Evolutionary conservation across 352 stramenopile species (phyloP), one percentile per base, ranked within the genome.

Genomic region (Thalassiosira tumida): DNA sequence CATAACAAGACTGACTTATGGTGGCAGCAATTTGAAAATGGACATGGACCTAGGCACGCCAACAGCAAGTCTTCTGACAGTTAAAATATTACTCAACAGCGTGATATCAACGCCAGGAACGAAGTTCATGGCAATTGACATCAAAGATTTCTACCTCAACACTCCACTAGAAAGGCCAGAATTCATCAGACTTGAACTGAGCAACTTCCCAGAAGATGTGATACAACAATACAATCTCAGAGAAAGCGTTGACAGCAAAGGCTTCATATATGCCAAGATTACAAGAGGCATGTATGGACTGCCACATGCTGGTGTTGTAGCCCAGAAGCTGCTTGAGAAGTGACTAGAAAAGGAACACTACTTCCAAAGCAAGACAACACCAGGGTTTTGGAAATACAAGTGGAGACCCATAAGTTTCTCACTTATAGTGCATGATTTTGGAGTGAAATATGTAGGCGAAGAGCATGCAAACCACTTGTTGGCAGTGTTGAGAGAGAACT

Each of bases 361-460:
- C 37, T 35, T 80, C 47, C 81, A 64, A 54, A 38, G 41, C 3
- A 47, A n/a, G 21, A 70, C 74, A 43, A 96, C 90, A 33, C 87
- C 84, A 29, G 90, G 93, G 24, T 76, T 94, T 1, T 95, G 87
- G 84, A 62, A 26, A 7, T 83, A 96, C 50, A 82, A 75, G 14
- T 79, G 29, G 0, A 26, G 50, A 10, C 54, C 29, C 24, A 84
- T 93, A 1, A 59, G 4, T 0, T 95, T 95, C 65, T 81, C 74
- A 1, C 70, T 95, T 0, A 81, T 87, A 0, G 74, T 84, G 37
- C 54, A 89, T 50, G 73, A 89, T 47, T 84, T 79, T 54, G 64
- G 73, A 7, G 41, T 89, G 2, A 73, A 73, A 38, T 73, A 73
- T 73, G 64, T 73, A 5, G 31, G 13, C 1, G 33, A 73, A 35